These are phyloP conservation scores for Zymoseptoria tritici DNA, from an alignment of 2,329 filamentous ascomycete species.

Conservation along the genomic window DNA sequence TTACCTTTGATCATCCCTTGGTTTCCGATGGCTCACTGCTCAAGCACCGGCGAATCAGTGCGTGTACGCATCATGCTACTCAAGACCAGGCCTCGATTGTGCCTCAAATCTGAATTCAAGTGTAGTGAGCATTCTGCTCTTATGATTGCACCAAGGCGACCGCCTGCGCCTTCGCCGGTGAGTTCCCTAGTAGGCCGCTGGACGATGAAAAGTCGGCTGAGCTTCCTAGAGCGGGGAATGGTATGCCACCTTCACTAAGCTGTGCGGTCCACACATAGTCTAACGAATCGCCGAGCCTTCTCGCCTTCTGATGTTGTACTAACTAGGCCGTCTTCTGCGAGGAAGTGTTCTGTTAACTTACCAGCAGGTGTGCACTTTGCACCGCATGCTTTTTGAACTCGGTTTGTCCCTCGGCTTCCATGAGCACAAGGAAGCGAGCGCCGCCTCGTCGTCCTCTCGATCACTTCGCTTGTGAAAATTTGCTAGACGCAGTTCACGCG, in stretches of 20 bases:
- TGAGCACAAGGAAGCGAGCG: neutral
- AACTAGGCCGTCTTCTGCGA: neutral
- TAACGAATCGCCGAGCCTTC: neutral
- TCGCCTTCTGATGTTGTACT: neutral
- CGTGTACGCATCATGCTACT: neutral
- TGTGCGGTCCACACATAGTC: too few relatives aligned
- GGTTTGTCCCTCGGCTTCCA: neutral
- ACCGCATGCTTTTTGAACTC: neutral
- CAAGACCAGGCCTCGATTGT: neutral
- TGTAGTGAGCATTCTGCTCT: too few relatives aligned
- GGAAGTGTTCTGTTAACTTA: neutral
- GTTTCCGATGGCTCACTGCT: neutral
- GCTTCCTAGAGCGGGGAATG: too few relatives aligned
- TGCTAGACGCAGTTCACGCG: too few relatives aligned
- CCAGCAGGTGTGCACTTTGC: neutral
- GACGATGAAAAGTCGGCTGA: too few relatives aligned
- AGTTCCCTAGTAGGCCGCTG: too few relatives aligned
- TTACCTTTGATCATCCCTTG: neutral
- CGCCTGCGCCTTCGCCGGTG: too few relatives aligned
- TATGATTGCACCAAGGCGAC: too few relatives aligned
- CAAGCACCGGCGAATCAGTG: neutral
- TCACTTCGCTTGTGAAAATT: neutral
- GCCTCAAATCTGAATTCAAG: too few relatives aligned
- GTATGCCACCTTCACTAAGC: too few relatives aligned
- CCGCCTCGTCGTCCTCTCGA: neutral